Evolutionary conservation across 2,329 filamentous ascomycete species (phyloP), one percentile per base, ranked within the genome.

Genomic region (Monosporascus sp.): DNA sequence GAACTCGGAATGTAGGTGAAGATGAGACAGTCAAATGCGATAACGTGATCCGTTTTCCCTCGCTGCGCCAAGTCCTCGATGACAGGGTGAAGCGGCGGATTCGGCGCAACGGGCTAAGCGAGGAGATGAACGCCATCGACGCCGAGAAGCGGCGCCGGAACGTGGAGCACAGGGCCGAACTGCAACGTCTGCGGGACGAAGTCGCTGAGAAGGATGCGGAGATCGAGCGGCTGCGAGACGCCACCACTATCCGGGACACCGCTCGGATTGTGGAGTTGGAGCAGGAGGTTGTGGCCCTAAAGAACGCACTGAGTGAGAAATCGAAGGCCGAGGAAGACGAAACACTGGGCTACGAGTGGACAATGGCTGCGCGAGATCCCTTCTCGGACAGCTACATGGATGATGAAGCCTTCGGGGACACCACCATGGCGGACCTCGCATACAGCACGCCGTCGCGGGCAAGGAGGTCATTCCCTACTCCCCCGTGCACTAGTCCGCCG

Each of bases 61-160:
- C 76, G 0, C 72, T 85, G 3, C 76, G 78, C 8, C 80, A 83
- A 52, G 76, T 82, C 17, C 71, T 82, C 7, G 78, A 60, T 37
- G 58, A 60, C 7, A 77, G 82, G 15, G 73, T 84, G 46, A 78
- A 82, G 67, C 76, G 82, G 5, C 76, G 82, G 18, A 73, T 82
- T 38, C 74, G 79, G 7, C 77, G 82, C 49, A 80, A 79, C 58
- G 75, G 79, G 3, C 63, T 85, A 5, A 82, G 80, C 58, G 81
- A 82, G 57, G 78, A 85, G 67, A 78, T 84, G 68, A 80, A 83
- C 62, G 65, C 67, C 14, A 76, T 82, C 51, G 69, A 76, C 7
- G 68, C 69, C 7, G 77, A 79, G 53, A 79, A 77, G 62, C 73
- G 68, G 44, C 69, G 66, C 17, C 68, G 70, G 43, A 67, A 68